These are phyloP conservation scores for Waltiozyma sp. DNA, from an alignment of 1,139 yeast species.

Conservation along the genomic window DNA sequence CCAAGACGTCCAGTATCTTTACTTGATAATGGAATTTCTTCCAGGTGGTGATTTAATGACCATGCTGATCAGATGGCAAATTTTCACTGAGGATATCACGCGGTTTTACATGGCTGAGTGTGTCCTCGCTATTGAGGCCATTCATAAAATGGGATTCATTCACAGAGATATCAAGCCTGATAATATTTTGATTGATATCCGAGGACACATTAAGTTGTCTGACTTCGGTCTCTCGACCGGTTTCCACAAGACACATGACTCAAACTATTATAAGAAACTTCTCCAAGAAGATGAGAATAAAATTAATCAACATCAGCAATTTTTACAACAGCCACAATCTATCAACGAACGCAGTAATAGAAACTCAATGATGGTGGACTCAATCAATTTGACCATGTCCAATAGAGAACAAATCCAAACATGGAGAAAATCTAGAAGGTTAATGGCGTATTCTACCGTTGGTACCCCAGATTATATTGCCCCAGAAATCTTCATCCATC, in stretches of 20 bases:
- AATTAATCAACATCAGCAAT: conserved; percentile 15
- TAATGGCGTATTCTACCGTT: conserved; percentile 97
- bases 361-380: conserved; percentile 87
- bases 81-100: conserved; percentile 76
- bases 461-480: conserved; percentile 99
- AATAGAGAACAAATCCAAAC: conserved; percentile 97
- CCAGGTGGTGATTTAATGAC: conserved; percentile 88
- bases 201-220: conserved; percentile 69
- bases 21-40: conserved; percentile 72
- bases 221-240: conserved; percentile 84
- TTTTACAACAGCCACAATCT: conserved; percentile 18
- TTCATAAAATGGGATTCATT: conserved; percentile 69
- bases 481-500: conserved; percentile 92
- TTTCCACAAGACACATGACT: conserved; percentile 76
- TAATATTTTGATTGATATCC: conserved; percentile 65
- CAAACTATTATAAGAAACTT: conserved; percentile 63
- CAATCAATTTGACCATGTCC: conserved; percentile 90
- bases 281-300: conserved; percentile 39
- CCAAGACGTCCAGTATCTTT: conserved; percentile 66
- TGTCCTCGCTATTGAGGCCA: conserved; percentile 74
- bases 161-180: conserved; percentile 78
- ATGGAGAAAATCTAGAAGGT: conserved; percentile 91
- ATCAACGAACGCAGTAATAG: conserved; percentile 24
- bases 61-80: conserved; percentile 79
- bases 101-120: conserved; percentile 82